These are phyloP conservation scores for Talaromyces stipitatus DNA, from an alignment of 495 filamentous ascomycete species.

Conservation along the genomic window DNA sequence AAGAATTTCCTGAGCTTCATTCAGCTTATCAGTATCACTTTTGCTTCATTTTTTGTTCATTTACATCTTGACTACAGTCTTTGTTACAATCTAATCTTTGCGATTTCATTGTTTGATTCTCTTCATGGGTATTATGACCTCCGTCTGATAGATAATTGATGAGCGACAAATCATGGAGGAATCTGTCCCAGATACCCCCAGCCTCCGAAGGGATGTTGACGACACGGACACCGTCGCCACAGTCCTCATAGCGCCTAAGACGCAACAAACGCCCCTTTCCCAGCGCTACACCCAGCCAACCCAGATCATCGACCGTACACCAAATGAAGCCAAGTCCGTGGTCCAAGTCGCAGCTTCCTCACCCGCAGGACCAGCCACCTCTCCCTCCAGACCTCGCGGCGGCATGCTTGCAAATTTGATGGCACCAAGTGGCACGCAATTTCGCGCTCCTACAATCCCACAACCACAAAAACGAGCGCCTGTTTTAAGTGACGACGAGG, in stretches of 20 bases:
- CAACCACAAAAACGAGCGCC: conserved; percentile 29
- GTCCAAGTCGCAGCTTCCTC: conserved; percentile 86
- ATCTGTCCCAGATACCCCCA: conserved; percentile 38
- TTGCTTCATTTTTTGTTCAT: no score
- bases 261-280: conserved; percentile 16
- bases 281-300: conserved; percentile 56
- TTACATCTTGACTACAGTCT: no score
- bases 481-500: conserved; percentile 48
- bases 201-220: conserved; percentile 38
- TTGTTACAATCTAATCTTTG: no score
- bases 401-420: conserved; percentile 51
- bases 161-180: conserved; percentile 26
- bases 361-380: conserved; percentile 46
- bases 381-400: conserved; percentile 32
- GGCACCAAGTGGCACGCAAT: conserved; percentile 72
- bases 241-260: conserved; percentile 34
- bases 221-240: conserved; percentile 55
- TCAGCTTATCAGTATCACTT: no score
- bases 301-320: conserved; percentile 48
- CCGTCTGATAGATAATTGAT: not conserved
- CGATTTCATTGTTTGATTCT: not conserved
- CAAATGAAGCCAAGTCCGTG: conserved; percentile 33
- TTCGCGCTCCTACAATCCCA: conserved; percentile 43
- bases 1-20: no score
- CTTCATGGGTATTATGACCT: not conserved